These are phyloP conservation scores for Chaetomiaceae sp. DNA, from an alignment of 2,329 filamentous ascomycete species.

Conservation along the genomic window DNA sequence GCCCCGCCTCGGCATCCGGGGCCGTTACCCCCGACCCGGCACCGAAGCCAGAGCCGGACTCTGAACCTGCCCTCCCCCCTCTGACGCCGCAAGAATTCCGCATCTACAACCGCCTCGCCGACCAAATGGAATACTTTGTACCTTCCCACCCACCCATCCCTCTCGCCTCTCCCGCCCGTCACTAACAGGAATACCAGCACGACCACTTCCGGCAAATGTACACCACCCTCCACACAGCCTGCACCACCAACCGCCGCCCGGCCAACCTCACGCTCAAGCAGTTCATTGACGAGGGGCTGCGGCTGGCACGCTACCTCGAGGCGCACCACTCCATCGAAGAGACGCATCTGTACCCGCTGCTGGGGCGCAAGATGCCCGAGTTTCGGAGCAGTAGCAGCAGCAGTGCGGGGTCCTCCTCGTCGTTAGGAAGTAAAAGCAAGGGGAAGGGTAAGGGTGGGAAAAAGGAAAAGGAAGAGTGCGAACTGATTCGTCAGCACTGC, in stretches of 20 bases:
- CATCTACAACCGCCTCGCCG: constrained; percentile 67
- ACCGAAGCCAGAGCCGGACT: constrained; percentile 10
- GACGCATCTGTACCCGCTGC: constrained; percentile 69
- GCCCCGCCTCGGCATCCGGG: not conserved
- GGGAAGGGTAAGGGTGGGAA: constrained; percentile 1
- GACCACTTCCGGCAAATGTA: constrained; percentile 71
- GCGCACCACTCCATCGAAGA: constrained; percentile 83
- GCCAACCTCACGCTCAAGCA: constrained; percentile 60
- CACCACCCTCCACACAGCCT: constrained; percentile 66
- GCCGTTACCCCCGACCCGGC: no score
- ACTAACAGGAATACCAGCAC: constrained; percentile 60
- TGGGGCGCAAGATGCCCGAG: constrained; percentile 74
- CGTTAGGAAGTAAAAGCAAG: constrained; percentile 23
- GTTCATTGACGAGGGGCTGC: constrained; percentile 64
- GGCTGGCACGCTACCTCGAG: constrained; percentile 66
- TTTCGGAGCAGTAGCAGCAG: constrained; percentile 44
- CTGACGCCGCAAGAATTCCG: constrained; percentile 63
- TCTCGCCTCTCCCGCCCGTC: not conserved
- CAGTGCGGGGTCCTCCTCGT: not conserved
- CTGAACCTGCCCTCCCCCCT: constrained; percentile 45
- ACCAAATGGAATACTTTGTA: constrained; percentile 68
- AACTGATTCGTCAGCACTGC: constrained; percentile 69
- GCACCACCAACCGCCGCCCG: constrained; percentile 55
- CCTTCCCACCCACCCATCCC: not conserved
- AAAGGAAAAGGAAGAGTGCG: constrained; percentile 40